These are phyloP conservation scores for Omphalotus guepiniiformis DNA, from an alignment of 768 basidiomycete species.

Conservation along the genomic window DNA sequence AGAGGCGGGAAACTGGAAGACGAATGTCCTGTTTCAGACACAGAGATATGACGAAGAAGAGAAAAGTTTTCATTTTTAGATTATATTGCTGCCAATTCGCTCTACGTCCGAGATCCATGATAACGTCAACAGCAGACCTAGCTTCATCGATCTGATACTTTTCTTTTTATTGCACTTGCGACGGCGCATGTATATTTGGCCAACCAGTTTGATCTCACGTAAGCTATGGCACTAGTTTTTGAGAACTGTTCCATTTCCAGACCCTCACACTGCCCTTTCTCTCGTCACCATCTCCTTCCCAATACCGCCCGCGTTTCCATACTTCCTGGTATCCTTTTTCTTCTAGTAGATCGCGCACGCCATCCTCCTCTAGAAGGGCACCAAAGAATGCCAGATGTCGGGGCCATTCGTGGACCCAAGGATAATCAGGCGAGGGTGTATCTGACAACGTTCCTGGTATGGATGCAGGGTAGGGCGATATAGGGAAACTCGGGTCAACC, in stretches of 20 bases:
- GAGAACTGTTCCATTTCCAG: conserved; percentile 69
- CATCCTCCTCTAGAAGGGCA: conserved; percentile 53
- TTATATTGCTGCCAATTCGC: too few relatives aligned
- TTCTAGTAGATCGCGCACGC: conserved; percentile 43
- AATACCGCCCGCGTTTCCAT: conserved; percentile 59
- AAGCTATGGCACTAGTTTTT: too few relatives aligned
- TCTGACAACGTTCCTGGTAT: conserved; percentile 43
- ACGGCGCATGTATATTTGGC: too few relatives aligned
- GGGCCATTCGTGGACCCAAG: conserved; percentile 79
- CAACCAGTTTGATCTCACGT: too few relatives aligned
- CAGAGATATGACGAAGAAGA: too few relatives aligned
- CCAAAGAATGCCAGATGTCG: conserved; percentile 82
- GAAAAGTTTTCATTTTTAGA: too few relatives aligned
- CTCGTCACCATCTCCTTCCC: conserved; percentile 70
- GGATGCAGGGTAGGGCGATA: conserved; percentile 52
- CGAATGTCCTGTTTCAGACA: too few relatives aligned
- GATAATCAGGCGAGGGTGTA: conserved; percentile 29
- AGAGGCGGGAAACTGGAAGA: too few relatives aligned
- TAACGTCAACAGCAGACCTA: too few relatives aligned
- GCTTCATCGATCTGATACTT: too few relatives aligned
- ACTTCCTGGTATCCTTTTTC: conserved; percentile 59
- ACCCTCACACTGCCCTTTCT: conserved; percentile 67
- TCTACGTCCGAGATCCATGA: too few relatives aligned
- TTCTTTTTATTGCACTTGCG: too few relatives aligned
- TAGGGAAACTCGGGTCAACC: conserved; percentile 63